Conservation (phyloP, 352 stramenopile genomes). For the Elongisporangium anandrum region DNA sequence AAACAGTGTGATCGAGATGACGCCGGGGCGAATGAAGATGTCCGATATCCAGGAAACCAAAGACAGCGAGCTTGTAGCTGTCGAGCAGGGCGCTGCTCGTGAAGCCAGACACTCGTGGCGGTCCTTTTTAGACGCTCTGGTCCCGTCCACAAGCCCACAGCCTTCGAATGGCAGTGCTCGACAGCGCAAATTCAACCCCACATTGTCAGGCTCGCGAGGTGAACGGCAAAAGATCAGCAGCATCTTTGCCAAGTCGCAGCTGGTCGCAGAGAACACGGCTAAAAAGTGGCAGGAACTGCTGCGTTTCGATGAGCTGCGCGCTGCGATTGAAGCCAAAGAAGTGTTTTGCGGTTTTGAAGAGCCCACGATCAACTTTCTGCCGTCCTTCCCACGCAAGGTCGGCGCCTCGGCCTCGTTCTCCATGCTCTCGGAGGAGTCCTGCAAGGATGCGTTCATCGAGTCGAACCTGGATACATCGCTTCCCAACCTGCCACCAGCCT, state of each 20-base stretch:
- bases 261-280: constrained; percentile 51
- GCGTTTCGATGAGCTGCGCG: constrained; percentile 63
- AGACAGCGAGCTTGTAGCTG: not conserved
- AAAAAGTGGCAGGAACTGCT: constrained; percentile 74
- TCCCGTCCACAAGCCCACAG: constrained; percentile 14
- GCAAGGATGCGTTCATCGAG: constrained; percentile 47
- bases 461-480: constrained; percentile 22
- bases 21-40: constrained; percentile 8
- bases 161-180: constrained; percentile 10
- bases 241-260: constrained; percentile 52
- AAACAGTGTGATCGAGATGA: constrained; percentile 2
- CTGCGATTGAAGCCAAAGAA: constrained; percentile 74
- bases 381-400: constrained; percentile 64
- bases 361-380: constrained; percentile 66
- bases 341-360: constrained; percentile 86
- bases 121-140: constrained; percentile 50
- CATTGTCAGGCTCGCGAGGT: not conserved
- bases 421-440: constrained; percentile 57
- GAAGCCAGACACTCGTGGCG: constrained; percentile 18
- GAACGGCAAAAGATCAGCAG: constrained; percentile 63
- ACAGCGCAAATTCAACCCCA: not conserved
- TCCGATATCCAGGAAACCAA: constrained; percentile 1
- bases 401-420: constrained; percentile 57
- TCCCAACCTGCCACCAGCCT: constrained; percentile 31
- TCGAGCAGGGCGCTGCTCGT: not conserved